Base-by-base conservation (phyloP, 305 asterid species). In the Andrographis paniculata region DNA sequence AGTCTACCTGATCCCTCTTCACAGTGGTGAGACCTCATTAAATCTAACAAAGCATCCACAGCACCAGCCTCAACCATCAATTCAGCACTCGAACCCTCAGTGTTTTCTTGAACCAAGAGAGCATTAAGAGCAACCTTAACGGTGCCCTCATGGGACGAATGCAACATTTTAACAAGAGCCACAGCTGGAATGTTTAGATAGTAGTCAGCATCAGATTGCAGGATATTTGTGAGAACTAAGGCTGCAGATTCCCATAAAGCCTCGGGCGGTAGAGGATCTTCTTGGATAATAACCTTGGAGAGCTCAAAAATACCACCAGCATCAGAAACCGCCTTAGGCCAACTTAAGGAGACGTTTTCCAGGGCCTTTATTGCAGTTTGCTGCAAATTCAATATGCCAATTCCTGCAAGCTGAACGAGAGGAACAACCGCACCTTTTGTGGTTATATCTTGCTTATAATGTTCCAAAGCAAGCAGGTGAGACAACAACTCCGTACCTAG, bases 291-390 rank as follows among this genome's bases (percentile, higher is more conserved):
- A 62, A 87, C 80, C 68, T 83, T 83, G 28, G 93, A 71, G 23
- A 87, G 93, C 78, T 80, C 96, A 57, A 74, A 66, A 51, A 87
- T 69, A 55, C 89, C 94, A 45, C 96, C 93, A 36, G 96, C 94
- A 44, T 87, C 94, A 49, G 79, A 79, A 14, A 87, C 88, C 61
- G 65, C 83, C 55, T 80, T 65, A 19, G 97, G 95, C 95, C 95
- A 87, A 68, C 79, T 75, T 39, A 77, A 55, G 35, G 97, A 79
- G 57, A 87, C 72, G 62, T 45, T 66, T 60, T 77, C 95, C 74
- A 87, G 56, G 28, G 94, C 88, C 60, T 72, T 81, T 41, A 87
- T 73, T 42, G 95, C 86, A 39, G 92, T 84, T 53, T 73, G 86
- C 55, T 81, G 97, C 52, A 87, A 73, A 72, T 55, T 75, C 62